Evolutionary conservation across 2,329 filamentous ascomycete genomes (phyloP).

Genomic region (Clonostachys chloroleuca): DNA sequence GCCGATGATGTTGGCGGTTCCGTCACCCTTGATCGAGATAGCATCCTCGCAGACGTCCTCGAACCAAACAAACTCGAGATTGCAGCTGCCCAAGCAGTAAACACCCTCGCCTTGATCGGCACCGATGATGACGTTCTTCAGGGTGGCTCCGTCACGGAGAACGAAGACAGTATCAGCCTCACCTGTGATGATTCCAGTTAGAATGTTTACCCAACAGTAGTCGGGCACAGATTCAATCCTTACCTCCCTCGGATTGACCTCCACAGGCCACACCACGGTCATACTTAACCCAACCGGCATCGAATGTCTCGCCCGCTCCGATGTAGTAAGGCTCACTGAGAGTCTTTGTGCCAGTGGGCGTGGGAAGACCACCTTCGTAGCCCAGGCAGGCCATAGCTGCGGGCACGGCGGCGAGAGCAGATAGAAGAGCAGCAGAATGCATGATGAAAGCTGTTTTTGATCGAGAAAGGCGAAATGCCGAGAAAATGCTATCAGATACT

Average conservation of each 20-base stretch:
- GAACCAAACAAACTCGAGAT: conserved; percentile 16
- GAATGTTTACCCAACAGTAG: background rate
- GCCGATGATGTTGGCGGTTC: conserved; percentile 24
- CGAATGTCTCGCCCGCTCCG: conserved; percentile 13
- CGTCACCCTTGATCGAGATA: conserved; percentile 10
- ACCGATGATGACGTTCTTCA: conserved; percentile 14
- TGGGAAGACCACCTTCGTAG: conserved; percentile 15
- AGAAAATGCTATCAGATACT: too few relatives aligned
- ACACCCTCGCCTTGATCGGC: conserved; percentile 16
- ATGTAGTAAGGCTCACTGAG: conserved; percentile 21
- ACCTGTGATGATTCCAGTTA: background rate
- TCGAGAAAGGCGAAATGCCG: too few relatives aligned
- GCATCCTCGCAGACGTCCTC: conserved; percentile 17
- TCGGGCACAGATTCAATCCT: background rate
- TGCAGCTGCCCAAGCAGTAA: conserved; percentile 16
- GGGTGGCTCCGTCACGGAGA: conserved; percentile 10
- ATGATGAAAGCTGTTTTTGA: too few relatives aligned
- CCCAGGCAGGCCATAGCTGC: conserved; percentile 10
- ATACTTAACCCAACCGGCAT: conserved; percentile 21
- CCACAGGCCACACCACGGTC: conserved; percentile 26
- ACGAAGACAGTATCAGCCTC: conserved; percentile 11
- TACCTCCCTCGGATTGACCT: conserved; percentile 1
- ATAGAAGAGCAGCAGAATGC: background rate
- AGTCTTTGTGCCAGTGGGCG: conserved; percentile 10
- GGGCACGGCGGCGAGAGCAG: conserved; percentile 2